Evolutionary conservation across 345 rosid genomes (phyloP), one percentile per base, ranked within the genome.

Genomic region (Salix viminalis): DNA sequence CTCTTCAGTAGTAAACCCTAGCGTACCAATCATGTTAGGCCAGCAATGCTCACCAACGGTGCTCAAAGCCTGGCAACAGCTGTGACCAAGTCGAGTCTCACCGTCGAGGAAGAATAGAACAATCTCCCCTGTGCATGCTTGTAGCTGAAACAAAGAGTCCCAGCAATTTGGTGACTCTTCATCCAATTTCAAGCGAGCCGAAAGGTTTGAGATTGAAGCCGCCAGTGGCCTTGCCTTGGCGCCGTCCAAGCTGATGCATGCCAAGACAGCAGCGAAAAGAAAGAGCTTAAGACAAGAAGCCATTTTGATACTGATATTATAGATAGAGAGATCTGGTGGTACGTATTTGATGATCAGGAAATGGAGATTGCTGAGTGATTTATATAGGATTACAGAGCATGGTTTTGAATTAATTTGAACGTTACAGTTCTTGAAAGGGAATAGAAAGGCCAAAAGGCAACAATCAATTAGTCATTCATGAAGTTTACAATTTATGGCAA

Each of bases 61-160:
- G 41, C 83, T 81, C 28, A 94, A 87, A 21, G 94, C 98, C 7
- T 72, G 67, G 76, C 98, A 92, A 36, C 97, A 94, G 18, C 85
- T 69, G 1, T 76, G 79, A 2, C 97, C 98, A 12, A 91, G 24
- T 60, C 87, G 81, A 7, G 92, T 86, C 80, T 94, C 97, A 6
- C 96, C 96, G 23, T 90, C 88, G 71, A 92, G 82, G 76, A 94
- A 94, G 81, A 94, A 94, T 61, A 88, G n/a, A 48, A 89, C 74
- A 4, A 94, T 76, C 84, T 90, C 97, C 1, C 93, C 96, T 0
- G 92, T 86, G 67, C 98, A 92, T n/a, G 93, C 81, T 73, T 92
- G 93, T 14, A 92, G 91, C 81, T 89, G 87, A 67, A 89, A 77
- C 83, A 92, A 37, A 23, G 97, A 90, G 71, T 84, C 94, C 97